Evolutionary conservation across 768 basidiomycete species (phyloP).

Genomic region (Albatrellus ellisii): DNA sequence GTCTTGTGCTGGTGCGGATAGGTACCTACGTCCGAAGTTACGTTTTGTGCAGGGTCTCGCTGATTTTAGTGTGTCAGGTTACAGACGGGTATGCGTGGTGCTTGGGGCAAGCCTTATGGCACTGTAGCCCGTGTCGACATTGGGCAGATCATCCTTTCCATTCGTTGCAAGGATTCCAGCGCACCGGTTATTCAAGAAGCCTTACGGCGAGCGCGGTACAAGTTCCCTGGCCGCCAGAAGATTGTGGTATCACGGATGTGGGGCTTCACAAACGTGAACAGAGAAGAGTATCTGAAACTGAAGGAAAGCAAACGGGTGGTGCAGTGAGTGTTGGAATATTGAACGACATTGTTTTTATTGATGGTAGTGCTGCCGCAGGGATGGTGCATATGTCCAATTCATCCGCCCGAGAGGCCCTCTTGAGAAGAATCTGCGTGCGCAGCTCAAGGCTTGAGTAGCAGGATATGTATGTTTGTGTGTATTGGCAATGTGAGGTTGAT

Average conservation of each 20-base stretch:
- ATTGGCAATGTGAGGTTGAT: not conserved
- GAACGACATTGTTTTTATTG: not conserved
- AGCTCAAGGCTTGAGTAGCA: slow-evolving; percentile 53
- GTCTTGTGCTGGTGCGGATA: slow-evolving; percentile 97
- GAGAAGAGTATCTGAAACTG: slow-evolving; percentile 77
- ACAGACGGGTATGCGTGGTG: slow-evolving; percentile 97
- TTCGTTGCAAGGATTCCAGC: slow-evolving; percentile 86
- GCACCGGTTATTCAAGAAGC: slow-evolving; percentile 89
- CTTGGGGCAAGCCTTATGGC: slow-evolving; percentile 98
- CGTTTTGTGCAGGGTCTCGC: not conserved
- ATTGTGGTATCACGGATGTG: slow-evolving; percentile 96
- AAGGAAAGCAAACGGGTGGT: slow-evolving; percentile 86
- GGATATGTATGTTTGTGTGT: not conserved
- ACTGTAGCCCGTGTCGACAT: slow-evolving; percentile 95
- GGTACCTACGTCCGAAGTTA: slow-evolving; percentile 31
- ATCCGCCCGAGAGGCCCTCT: slow-evolving; percentile 81
- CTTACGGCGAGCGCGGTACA: slow-evolving; percentile 94
- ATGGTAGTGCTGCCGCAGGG: slow-evolving; percentile 31
- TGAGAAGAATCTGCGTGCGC: slow-evolving; percentile 74
- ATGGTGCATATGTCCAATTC: slow-evolving; percentile 92
- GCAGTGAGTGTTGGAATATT: slow-evolving; percentile 46
- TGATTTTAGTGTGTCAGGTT: slow-evolving; percentile 31
- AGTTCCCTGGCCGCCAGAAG: slow-evolving; percentile 98
- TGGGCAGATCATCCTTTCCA: slow-evolving; percentile 85
- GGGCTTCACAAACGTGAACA: slow-evolving; percentile 94